Conservation (phyloP, 2,329 filamentous ascomycete species). For the Penicillium psychrosexuale region DNA sequence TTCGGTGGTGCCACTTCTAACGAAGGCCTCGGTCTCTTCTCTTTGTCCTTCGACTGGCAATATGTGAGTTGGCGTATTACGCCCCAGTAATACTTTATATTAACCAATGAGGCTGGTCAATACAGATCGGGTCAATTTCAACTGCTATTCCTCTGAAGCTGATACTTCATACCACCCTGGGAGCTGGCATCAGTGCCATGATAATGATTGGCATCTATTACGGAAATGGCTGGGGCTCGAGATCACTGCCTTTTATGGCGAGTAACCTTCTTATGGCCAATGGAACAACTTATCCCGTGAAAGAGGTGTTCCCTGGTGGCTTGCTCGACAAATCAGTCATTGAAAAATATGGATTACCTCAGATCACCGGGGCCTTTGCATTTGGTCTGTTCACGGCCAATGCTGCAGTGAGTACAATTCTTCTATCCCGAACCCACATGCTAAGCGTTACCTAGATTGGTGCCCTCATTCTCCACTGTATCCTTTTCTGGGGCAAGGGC, state of each 20-base stretch:
- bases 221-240: constrained; percentile 48
- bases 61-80: constrained; percentile 23
- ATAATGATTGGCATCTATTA: constrained; percentile 55
- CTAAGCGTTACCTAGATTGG: constrained; percentile 41
- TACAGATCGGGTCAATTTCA: constrained; percentile 53
- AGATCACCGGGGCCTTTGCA: constrained; percentile 50
- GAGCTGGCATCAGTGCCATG: constrained; percentile 49
- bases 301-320: constrained; percentile 40
- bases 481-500: constrained; percentile 57
- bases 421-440: not conserved
- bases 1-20: constrained; percentile 55
- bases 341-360: constrained; percentile 46
- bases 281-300: constrained; percentile 43
- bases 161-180: constrained; percentile 48
- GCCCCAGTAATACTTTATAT: constrained; percentile 9
- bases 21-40: constrained; percentile 52
- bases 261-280: constrained; percentile 44
- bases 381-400: constrained; percentile 57
- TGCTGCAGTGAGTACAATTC: constrained; percentile 36
- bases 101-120: not conserved
- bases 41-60: constrained; percentile 54
- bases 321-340: constrained; percentile 35
- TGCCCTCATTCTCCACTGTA: constrained; percentile 52
- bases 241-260: constrained; percentile 55
- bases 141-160: constrained; percentile 54